Evolutionary conservation across 257 asterid species (phyloP).

Genomic region (Solanum virginianum): DNA sequence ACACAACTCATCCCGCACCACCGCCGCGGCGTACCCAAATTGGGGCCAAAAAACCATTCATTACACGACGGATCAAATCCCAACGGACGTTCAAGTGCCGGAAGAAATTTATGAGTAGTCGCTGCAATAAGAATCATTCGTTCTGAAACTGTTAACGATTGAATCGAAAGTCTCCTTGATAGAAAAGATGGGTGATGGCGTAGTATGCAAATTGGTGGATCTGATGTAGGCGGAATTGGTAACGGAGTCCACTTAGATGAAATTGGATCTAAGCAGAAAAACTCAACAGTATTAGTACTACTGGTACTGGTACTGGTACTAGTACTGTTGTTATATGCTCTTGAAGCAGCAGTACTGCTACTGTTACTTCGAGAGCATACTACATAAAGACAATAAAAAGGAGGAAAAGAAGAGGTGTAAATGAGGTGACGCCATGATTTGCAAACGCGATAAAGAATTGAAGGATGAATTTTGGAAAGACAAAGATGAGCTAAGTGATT

Average conservation of each 20-base stretch:
- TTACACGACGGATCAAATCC: conserved; percentile 37
- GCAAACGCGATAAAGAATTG: conserved; percentile 38
- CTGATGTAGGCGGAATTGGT: conserved; percentile 30
- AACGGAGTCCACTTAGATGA: conserved; percentile 45
- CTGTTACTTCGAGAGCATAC: conserved; percentile 13
- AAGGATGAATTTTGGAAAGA: conserved; percentile 37
- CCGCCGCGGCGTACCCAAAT: conserved; percentile 36
- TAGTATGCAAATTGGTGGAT: conserved; percentile 24
- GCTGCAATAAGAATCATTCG: conserved; percentile 39
- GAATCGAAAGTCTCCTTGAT: conserved; percentile 52
- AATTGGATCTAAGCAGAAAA: conserved; percentile 44
- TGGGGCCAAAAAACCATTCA: conserved; percentile 58
- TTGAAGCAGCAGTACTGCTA: background rate
- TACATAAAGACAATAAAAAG: conserved; percentile 39
- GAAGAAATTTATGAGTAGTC: conserved; percentile 37
- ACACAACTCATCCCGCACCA: conserved; percentile 55
- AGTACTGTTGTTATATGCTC: background rate
- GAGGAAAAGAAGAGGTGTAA: conserved; percentile 50
- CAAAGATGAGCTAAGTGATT: conserved; percentile 51
- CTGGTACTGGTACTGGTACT: background rate
- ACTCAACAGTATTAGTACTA: conserved; percentile 7
- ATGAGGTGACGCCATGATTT: conserved; percentile 59
- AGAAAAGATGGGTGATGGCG: conserved; percentile 55
- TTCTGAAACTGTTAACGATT: conserved; percentile 30
- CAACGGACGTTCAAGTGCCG: conserved; percentile 41